Evolutionary conservation across 2,329 filamentous ascomycete species (phyloP), one percentile per base, ranked within the genome.

Genomic region (Ophiostoma ulmi): DNA sequence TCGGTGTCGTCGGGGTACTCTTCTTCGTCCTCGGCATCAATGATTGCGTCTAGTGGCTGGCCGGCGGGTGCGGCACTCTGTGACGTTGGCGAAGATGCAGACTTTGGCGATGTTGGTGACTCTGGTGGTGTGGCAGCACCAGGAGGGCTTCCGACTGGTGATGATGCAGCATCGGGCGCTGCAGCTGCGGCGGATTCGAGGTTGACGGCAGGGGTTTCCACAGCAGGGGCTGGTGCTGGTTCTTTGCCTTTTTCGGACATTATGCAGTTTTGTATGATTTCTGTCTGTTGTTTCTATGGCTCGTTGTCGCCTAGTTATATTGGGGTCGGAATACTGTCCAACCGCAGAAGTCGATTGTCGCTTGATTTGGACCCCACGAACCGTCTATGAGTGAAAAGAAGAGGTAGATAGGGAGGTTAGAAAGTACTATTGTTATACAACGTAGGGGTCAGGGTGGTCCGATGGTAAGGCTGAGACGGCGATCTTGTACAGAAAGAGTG

Each of bases 1-100:
- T 71, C 71, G 48, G 11, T 39, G 52, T 71, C 71, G 39, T 72
- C 68, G 13, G 64, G 65, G 65, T 67, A 67, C n/a, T 44, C 38
- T 22, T 67, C 65, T n/a, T 67, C 68, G n/a, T 70, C 70, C n/a
- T 72, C 71, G 3, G 69, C 71, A 22, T 72, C 69, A 14, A 72
- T 72, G 5, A 52, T 31, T 3, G 20, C 65, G 26, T 70, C 69
- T 6, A 35, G 26, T 17, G 58, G 58, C 22, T 31, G n/a, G 58
- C 26, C 26, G 58, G 26, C 26, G 3, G 58, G n/a, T 17, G 7
- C 6, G 3, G 22, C 44, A 7, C 44, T 48, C 5, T 7, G 22
- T 13, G 52, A 13, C 17, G 20, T 48, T 48, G 44, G 44, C 44
- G 17, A 48, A 17, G n/a, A 13, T 11, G 52, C 2, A 1, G 52